These are phyloP conservation scores for Tieghemiomyces parasiticus DNA, from an alignment of 192 early-diverging fungal genomes.

Conservation along the genomic window DNA sequence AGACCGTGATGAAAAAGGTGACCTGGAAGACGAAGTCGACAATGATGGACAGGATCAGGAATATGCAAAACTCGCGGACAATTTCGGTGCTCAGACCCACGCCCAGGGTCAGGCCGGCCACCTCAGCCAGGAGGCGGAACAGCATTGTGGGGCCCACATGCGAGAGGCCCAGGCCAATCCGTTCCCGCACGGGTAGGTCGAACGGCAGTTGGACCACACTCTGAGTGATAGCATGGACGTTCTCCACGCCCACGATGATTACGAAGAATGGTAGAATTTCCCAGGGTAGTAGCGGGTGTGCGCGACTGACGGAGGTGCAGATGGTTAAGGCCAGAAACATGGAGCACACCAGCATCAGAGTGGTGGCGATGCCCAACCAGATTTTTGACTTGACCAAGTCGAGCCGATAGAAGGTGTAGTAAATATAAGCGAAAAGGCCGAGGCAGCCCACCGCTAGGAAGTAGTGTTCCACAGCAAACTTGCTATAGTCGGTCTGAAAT, in stretches of 20 bases:
- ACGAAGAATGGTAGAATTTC: constrained; percentile 9
- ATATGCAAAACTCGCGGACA: constrained; percentile 63
- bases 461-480: constrained; percentile 8
- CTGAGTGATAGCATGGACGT: constrained; percentile 56
- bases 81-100: constrained; percentile 37
- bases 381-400: constrained; percentile 11
- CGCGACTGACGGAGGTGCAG: not conserved
- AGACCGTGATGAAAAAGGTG: constrained; percentile 60
- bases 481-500: constrained; percentile 7
- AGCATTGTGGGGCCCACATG: constrained; percentile 53
- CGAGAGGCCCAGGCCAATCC: constrained; percentile 34
- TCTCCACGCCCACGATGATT: constrained; percentile 34
- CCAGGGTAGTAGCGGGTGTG: constrained; percentile 10
- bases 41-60: constrained; percentile 43
- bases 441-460: not conserved
- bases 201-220: constrained; percentile 50
- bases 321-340: constrained; percentile 6
- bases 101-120: constrained; percentile 39
- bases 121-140: constrained; percentile 32
- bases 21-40: constrained; percentile 70
- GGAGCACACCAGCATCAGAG: constrained; percentile 6
- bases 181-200: constrained; percentile 56
- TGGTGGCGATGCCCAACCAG: constrained; percentile 9
- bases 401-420: constrained; percentile 1
- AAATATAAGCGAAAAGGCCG: not conserved